These are phyloP conservation scores for Phaeoacremonium minimum DNA, from an alignment of 2,329 filamentous ascomycete species.

Conservation along the genomic window DNA sequence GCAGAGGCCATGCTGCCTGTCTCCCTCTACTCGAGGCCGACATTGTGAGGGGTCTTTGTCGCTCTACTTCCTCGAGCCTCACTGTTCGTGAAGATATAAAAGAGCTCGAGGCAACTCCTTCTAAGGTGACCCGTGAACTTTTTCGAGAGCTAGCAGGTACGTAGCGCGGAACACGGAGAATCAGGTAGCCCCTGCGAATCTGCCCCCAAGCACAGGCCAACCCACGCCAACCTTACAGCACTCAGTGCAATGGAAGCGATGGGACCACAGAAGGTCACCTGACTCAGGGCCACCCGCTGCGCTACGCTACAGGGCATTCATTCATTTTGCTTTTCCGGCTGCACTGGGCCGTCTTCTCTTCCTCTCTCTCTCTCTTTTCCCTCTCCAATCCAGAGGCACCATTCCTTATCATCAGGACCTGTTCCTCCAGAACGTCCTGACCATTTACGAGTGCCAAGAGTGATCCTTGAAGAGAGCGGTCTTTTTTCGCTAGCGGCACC, in stretches of 20 bases:
- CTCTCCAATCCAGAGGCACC: conserved; percentile 57
- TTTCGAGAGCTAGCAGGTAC: conserved; percentile 17
- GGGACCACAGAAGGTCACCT: too few relatives aligned
- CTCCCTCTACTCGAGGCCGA: conserved; percentile 54
- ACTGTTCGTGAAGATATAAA: too few relatives aligned
- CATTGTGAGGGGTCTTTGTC: conserved; percentile 32
- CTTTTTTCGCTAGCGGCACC: conserved; percentile 99
- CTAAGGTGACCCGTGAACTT: too few relatives aligned
- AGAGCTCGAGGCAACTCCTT: too few relatives aligned
- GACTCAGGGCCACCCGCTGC: too few relatives aligned
- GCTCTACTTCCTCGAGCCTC: too few relatives aligned
- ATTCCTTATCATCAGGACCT: conserved; percentile 94
- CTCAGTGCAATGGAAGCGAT: too few relatives aligned
- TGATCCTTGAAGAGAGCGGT: conserved; percentile 59
- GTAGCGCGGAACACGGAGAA: conserved; percentile 20
- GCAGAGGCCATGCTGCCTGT: conserved; percentile 40
- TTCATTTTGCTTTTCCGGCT: conserved; percentile 10
- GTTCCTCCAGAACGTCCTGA: conserved; percentile 73
- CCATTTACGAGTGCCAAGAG: conserved; percentile 91
- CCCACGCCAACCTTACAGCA: too few relatives aligned
- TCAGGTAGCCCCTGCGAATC: background rate
- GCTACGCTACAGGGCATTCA: too few relatives aligned
- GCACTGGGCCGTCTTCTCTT: conserved; percentile 7
- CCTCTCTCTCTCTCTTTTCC: conserved; percentile 25
- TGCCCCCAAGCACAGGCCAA: background rate